phyloP scores from a whole-genome alignment of 2,329 filamentous ascomycete genomes.

The Ceratocystis lukuohia region DNA sequence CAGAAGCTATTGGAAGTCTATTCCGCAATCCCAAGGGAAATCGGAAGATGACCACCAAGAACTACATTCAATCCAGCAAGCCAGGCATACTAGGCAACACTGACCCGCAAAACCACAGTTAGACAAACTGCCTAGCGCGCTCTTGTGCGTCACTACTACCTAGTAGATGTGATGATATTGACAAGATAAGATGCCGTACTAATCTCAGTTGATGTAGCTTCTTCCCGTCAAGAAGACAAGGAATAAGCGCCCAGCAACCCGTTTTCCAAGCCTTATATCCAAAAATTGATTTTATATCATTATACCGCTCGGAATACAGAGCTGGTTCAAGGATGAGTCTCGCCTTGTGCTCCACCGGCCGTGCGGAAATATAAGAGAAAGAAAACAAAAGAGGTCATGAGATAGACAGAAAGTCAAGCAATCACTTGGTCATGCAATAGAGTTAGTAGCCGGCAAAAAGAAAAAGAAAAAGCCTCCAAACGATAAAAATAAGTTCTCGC shows the following conservation, averaged over 20 bases:
- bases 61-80: neutral
- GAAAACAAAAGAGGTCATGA: constrained; percentile 12
- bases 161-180: neutral
- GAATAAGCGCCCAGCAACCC: neutral
- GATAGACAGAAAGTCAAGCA: constrained; percentile 19
- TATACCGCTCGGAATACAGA: constrained; percentile 67
- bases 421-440: neutral
- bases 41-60: neutral
- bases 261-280: constrained; percentile 16
- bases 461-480: neutral
- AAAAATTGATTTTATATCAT: constrained; percentile 26
- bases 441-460: constrained; percentile 1
- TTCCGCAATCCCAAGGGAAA: neutral
- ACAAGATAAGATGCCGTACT: constrained; percentile 17
- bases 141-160: neutral
- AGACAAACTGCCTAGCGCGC: neutral
- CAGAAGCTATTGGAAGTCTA: neutral
- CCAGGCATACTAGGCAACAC: neutral
- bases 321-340: constrained; percentile 53
- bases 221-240: neutral
- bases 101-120: neutral
- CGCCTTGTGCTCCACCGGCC: constrained; percentile 66
- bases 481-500: neutral
- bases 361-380: constrained; percentile 38
- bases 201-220: constrained; percentile 20